Evolutionary conservation across 306 rosid species (phyloP), one percentile per base, ranked within the genome.

Genomic region (Pachyrhizus erosus): DNA sequence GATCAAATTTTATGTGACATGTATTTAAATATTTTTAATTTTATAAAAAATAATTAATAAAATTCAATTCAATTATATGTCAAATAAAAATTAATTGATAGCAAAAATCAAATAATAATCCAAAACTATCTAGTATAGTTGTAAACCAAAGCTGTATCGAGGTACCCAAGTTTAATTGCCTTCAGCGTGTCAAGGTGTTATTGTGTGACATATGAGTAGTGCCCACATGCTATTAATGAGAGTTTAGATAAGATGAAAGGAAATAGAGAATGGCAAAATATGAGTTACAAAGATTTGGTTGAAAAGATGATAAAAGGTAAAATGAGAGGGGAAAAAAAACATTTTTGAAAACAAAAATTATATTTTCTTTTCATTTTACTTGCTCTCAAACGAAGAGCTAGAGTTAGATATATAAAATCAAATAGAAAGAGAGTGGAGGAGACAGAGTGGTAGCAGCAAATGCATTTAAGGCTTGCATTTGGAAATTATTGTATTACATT

Each of bases 381-480:
- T n/a, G n/a, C n/a, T n/a, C n/a, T n/a, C n/a, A n/a, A n/a, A n/a
- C n/a, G n/a, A n/a, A n/a, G n/a, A n/a, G n/a, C n/a, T n/a, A n/a
- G 39, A 34, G 39, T 34, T 34, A 54, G 64, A 55, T 14, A 39
- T 8, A 39, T 3, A 7, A 52, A 8, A 52, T 3, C 31, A 60
- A 24, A 37, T 10, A 11, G 11, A 70, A n/a, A 73, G 48, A 39
- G 60, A 80, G 77, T 46, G 5, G n/a, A 3, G 52, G 52, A 12
- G n/a, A 5, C n/a, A 1, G 57, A n/a, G 24, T 26, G 23, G 58
- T 42, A 60, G 80, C 55, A 39, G 80, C 45, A 61, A 82, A 74
- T 76, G 75, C 92, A 87, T 87, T 89, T 73, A 87, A 58, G 77
- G 33, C 85, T 48, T 84, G 23, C 85, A 87, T 87, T 77, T 86